phyloP scores from a whole-genome alignment of 1,139 yeast genomes.

The Casaregolazyma lundiana region DNA sequence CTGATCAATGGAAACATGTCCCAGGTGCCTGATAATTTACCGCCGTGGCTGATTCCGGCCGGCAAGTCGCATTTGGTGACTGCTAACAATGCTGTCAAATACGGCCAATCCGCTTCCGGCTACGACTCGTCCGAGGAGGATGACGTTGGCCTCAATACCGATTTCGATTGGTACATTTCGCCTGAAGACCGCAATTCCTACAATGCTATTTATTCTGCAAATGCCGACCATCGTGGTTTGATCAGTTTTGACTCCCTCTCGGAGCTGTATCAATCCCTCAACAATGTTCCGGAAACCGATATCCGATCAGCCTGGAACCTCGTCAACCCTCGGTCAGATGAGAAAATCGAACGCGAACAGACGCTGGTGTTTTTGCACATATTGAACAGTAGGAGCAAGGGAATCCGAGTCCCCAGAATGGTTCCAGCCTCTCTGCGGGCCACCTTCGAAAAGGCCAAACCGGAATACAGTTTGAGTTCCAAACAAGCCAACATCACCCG shows the following conservation, averaged over 20 bases:
- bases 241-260: conserved; percentile 68
- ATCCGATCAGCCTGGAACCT: conserved; percentile 93
- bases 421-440: conserved; percentile 93
- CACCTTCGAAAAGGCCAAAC: conserved; percentile 80
- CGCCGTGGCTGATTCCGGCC: conserved; percentile 89
- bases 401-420: conserved; percentile 83
- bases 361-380: conserved; percentile 84
- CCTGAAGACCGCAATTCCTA: conserved; percentile 79
- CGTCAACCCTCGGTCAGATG: conserved; percentile 83
- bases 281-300: conserved; percentile 76
- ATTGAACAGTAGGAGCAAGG: conserved; percentile 82
- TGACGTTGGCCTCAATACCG: conserved; percentile 53
- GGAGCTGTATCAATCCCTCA: conserved; percentile 63
- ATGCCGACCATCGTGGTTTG: conserved; percentile 78
- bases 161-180: conserved; percentile 94
- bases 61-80: conserved; percentile 79
- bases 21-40: conserved; percentile 65
- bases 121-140: conserved; percentile 42
- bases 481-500: conserved; percentile 42
- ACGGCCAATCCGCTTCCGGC: conserved; percentile 12
- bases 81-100: conserved; percentile 62
- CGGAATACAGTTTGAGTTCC: conserved; percentile 64
- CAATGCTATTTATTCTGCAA: conserved; percentile 70
- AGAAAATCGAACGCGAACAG: conserved; percentile 91
- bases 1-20: conserved; percentile 69